A percentile compares a stretch with the other conserved stretches of the same genome.
phyloP scores from a whole-genome alignment of 2,329 filamentous ascomycete species.

The Fusarium phyllophilum region DNA sequence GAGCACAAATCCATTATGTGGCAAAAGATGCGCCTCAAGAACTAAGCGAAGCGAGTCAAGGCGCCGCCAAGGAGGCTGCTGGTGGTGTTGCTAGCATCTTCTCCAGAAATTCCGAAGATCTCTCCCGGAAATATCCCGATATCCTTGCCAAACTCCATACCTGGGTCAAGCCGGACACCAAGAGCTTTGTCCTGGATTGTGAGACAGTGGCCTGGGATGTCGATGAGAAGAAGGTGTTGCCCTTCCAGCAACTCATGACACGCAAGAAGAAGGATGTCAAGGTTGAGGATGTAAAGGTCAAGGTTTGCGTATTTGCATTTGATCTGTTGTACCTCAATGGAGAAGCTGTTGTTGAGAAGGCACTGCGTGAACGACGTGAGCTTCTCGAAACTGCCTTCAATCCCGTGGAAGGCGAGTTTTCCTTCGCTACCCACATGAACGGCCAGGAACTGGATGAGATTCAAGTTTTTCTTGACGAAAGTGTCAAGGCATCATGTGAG shows the following conservation, averaged over 20 bases:
- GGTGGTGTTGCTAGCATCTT: slow-evolving; percentile 91
- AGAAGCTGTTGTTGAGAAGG: slow-evolving; percentile 86
- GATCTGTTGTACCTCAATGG: slow-evolving; percentile 95
- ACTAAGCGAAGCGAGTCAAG: slow-evolving; percentile 69
- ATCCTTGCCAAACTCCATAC: slow-evolving; percentile 86
- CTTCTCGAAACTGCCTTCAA: slow-evolving; percentile 78
- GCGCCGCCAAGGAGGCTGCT: slow-evolving; percentile 72
- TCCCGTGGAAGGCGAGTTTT: slow-evolving; percentile 87
- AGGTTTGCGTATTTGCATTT: slow-evolving; percentile 97
- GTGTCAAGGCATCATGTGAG: slow-evolving; percentile 94
- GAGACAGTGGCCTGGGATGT: slow-evolving; percentile 98
- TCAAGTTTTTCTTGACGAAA: slow-evolving; percentile 90
- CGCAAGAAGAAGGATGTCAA: slow-evolving; percentile 98
- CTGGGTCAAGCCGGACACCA: slow-evolving; percentile 91
- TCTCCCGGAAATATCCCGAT: slow-evolving; percentile 98
- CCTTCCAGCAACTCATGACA: slow-evolving; percentile 98
- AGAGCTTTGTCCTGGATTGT: slow-evolving; percentile 97
- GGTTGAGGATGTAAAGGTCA: slow-evolving; percentile 92
- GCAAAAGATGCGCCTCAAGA: slow-evolving; percentile 79
- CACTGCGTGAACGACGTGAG: slow-evolving; percentile 84
- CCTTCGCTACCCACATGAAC: slow-evolving; percentile 87
- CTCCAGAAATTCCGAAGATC: slow-evolving; percentile 94
- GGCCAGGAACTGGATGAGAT: slow-evolving; percentile 93
- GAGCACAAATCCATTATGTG: slow-evolving; percentile 98
- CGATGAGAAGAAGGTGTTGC: slow-evolving; percentile 92